Evolutionary conservation across 2,329 filamentous ascomycete species (phyloP), one percentile per base, ranked within the genome.

Genomic region (Coniochaeta sp.): DNA sequence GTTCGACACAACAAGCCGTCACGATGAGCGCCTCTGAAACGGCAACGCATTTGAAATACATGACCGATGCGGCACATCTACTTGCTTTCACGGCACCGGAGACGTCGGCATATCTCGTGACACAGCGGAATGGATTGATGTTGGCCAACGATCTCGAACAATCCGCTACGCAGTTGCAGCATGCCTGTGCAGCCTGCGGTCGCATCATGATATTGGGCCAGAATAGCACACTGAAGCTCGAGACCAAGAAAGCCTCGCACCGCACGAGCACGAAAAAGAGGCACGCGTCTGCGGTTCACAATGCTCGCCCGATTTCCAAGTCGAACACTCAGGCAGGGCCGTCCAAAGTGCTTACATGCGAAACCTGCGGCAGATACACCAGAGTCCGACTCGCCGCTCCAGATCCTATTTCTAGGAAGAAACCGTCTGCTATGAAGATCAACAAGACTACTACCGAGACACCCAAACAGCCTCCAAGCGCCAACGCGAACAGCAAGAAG

Each of bases 401-500:
- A 9, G 60, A 67, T 16, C 67, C 68, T 12, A 67, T 69, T 62
- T 60, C 65, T 22, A 66, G 67, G 61, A 65, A 60, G 42, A 66
- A 63, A 60, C 24, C 59, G 19, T 42, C 54, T 26, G 57, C 34
- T 38, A 58, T 62, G 5, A 57, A 60, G 26, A 55, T 57, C 14
- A 26, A 47, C 4, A 44, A 34, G 12, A 24, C n/a, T n/a, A n/a
- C n/a, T n/a, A n/a, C 58, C 19, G 62, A 12, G 66, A 66, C 22
- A 57, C 60, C 71, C 58, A 77, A 68, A 66, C 54, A 71, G 62
- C 66, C 60, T 17, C 75, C 78, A 1, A 52, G 47, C 47, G 74
- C 79, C 36, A 86, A 83, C 68, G 79, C 82, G 8, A 84, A 74
- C 72, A 87, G 83, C 73, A 87, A 85, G 73, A 88, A 87, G 73